These are phyloP conservation scores for Chernovozyma aurita DNA, from an alignment of 1,139 yeast species.

Conservation along the genomic window DNA sequence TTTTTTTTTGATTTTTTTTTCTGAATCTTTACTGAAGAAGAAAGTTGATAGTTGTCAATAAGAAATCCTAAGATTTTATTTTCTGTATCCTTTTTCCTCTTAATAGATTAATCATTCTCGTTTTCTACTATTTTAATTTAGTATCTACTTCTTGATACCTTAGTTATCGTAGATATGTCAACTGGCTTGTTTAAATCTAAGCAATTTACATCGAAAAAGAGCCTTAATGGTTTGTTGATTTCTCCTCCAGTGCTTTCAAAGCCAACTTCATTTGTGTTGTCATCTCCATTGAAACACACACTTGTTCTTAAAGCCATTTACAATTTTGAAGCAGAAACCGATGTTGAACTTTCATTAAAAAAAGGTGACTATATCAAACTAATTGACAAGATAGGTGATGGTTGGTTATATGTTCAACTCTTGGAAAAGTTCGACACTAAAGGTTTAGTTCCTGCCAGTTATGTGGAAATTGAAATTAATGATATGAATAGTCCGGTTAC, in stretches of 20 bases:
- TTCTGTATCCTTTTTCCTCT: no score
- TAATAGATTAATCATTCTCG: no score
- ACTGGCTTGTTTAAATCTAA: conserved; percentile 26
- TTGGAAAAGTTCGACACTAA: conserved; percentile 23
- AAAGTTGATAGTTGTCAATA: background rate
- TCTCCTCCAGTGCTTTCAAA: conserved; percentile 20
- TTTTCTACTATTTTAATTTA: no score
- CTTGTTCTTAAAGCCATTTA: conserved; percentile 29
- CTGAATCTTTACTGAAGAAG: no score
- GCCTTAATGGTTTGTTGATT: conserved; percentile 26
- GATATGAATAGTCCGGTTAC: conserved; percentile 29
- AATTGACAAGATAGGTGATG: conserved; percentile 30
- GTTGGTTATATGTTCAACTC: conserved; percentile 33
- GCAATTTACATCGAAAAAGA: conserved; percentile 23
- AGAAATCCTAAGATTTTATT: no score
- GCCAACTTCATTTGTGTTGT: conserved; percentile 1
- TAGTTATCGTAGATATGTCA: background rate
- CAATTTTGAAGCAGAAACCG: conserved; percentile 24
- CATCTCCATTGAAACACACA: conserved; percentile 4
- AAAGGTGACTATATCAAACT: conserved; percentile 30
- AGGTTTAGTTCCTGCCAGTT: conserved; percentile 34
- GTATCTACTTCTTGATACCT: background rate
- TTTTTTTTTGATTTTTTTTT: background rate
- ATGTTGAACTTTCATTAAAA: conserved; percentile 23
- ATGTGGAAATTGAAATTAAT: conserved; percentile 35